These are phyloP conservation scores for Talaromyces nanjingensis DNA, from an alignment of 495 filamentous ascomycete genomes.

Conservation along the genomic window DNA sequence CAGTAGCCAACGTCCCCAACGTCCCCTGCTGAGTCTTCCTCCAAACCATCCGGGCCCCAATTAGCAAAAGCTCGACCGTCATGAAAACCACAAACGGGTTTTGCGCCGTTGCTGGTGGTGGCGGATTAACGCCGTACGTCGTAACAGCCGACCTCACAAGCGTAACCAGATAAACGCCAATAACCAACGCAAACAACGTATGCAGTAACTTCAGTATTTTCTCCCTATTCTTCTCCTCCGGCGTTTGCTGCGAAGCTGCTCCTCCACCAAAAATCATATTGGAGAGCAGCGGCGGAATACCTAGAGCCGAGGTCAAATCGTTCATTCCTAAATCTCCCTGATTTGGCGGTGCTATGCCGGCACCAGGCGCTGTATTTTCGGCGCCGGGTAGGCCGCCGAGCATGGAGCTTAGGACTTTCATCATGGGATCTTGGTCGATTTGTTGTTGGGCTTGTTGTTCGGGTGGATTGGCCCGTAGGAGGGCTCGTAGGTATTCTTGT, in stretches of 20 bases:
- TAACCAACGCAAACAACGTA: constrained; percentile 58
- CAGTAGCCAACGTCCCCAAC: constrained; percentile 29
- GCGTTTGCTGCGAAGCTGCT: constrained; percentile 20
- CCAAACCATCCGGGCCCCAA: constrained; percentile 58
- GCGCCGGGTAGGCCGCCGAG: constrained; percentile 38
- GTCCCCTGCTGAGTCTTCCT: constrained; percentile 42
- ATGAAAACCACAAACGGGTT: constrained; percentile 73
- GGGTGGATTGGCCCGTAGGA: constrained; percentile 31
- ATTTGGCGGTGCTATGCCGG: constrained; percentile 25
- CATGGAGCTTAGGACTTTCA: constrained; percentile 55
- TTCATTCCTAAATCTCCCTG: constrained; percentile 25
- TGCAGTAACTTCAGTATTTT: constrained; percentile 74
- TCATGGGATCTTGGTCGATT: constrained; percentile 50
- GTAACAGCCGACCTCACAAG: constrained; percentile 30
- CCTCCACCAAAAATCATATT: constrained; percentile 28
- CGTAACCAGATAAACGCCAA: constrained; percentile 62
- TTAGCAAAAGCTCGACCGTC: constrained; percentile 69
- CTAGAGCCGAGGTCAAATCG: constrained; percentile 28
- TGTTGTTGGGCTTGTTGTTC: constrained; percentile 26
- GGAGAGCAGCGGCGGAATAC: constrained; percentile 39
- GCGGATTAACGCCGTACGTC: constrained; percentile 41
- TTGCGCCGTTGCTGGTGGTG: constrained; percentile 57
- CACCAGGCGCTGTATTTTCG: constrained; percentile 27
- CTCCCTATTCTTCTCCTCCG: constrained; percentile 36
- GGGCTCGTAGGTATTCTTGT: constrained; percentile 37